A percentile compares a stretch with the other conserved stretches of the same genome.
Evolutionary conservation across 805 yeast genomes (phyloP).

Genomic region (Blastobotrys mokoenaii): DNA sequence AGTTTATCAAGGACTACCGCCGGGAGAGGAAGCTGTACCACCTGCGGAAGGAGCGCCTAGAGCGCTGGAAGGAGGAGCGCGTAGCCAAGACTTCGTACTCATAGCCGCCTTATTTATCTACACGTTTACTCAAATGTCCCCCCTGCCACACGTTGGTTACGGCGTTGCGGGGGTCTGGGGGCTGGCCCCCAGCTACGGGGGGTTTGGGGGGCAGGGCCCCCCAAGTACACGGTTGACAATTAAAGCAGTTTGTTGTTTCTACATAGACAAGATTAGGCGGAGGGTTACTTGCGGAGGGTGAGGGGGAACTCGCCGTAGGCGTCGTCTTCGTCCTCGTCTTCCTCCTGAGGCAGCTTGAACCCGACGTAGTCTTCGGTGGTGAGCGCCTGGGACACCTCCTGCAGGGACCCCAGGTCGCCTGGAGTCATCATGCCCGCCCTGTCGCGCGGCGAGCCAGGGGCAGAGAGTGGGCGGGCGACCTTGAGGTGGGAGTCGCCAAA

Average conservation of each 20-base stretch:
- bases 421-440: conserved; percentile 82
- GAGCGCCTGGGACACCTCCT: conserved; percentile 69
- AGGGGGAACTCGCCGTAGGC: conserved; percentile 24
- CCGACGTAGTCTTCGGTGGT: conserved; percentile 64
- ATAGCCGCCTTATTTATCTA: no score
- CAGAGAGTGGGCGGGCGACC: conserved; percentile 84
- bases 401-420: conserved; percentile 94
- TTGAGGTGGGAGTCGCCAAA: conserved; percentile 35
- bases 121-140: no score
- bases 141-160: not conserved
- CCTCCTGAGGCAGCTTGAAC: conserved; percentile 34
- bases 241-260: no score
- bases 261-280: no score
- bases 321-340: conserved; percentile 26
- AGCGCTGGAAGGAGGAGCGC: conserved; percentile 39
- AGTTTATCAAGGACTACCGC: conserved; percentile 37
- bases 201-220: no score
- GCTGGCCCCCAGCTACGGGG: no score
- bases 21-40: conserved; percentile 37
- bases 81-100: conserved; percentile 17
- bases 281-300: not conserved
- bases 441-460: conserved; percentile 93
- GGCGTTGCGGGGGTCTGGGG: no score
- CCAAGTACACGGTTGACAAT: no score
- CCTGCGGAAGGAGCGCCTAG: conserved; percentile 38